These are phyloP conservation scores for Aspergillus sp. DNA, from an alignment of 2,329 filamentous ascomycete species.

Conservation along the genomic window DNA sequence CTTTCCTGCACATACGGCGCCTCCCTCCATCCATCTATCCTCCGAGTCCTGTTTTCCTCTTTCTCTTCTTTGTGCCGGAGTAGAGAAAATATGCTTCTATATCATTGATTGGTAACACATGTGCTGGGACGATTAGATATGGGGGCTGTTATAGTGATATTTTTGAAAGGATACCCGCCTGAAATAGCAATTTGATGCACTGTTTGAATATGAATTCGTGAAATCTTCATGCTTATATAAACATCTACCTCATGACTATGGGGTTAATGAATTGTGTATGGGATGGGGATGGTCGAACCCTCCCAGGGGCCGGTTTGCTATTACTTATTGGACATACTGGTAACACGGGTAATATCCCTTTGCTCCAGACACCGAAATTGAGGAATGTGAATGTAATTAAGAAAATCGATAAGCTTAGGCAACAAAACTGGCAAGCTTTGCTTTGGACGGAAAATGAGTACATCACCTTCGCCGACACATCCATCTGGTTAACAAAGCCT, in stretches of 20 bases:
- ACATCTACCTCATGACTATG: background rate
- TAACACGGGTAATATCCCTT: background rate
- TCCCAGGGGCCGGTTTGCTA: too few species aligned
- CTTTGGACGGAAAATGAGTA: background rate
- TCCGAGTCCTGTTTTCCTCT: background rate
- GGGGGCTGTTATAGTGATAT: conserved; percentile 1
- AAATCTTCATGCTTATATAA: background rate
- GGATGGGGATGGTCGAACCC: background rate
- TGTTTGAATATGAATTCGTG: background rate
- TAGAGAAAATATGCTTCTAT: conserved; percentile 6
- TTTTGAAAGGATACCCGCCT: conserved; percentile 9
- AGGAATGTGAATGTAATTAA: background rate
- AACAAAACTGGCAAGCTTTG: background rate
- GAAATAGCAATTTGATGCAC: conserved; percentile 2
- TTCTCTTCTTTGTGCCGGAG: background rate
- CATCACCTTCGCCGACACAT: background rate
- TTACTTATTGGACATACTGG: background rate
- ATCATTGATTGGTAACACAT: conserved; percentile 2
- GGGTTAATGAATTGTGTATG: background rate
- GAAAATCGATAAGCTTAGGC: background rate
- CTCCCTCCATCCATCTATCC: background rate
- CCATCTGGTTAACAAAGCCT: background rate
- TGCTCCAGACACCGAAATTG: background rate
- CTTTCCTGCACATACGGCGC: background rate
- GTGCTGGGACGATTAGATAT: conserved; percentile 2